These are phyloP conservation scores for Sporisorium reilianum DNA, from an alignment of 1,284 basidiomycete genomes.

Conservation along the genomic window DNA sequence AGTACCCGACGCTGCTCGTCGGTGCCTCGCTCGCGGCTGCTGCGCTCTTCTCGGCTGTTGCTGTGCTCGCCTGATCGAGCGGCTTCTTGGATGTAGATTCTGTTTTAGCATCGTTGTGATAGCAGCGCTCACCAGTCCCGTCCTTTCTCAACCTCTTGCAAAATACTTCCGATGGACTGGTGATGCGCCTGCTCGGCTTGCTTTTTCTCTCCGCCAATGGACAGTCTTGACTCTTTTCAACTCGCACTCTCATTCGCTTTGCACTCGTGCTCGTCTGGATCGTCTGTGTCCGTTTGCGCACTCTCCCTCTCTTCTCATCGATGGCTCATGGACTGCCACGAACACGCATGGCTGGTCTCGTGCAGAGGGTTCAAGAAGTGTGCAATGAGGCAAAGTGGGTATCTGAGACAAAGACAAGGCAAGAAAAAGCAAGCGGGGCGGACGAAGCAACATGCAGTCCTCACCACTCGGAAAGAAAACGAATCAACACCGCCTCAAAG, in stretches of 20 bases:
- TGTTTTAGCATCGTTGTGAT: no score
- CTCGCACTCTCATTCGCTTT: no score
- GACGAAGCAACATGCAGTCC: neutral
- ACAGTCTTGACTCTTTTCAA: neutral
- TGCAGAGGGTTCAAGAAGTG: neutral
- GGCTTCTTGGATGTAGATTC: no score
- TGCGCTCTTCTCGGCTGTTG: conserved; percentile 19
- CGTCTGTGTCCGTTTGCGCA: no score
- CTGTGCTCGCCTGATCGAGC: conserved; percentile 30
- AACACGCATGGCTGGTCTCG: no score
- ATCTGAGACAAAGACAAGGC: neutral
- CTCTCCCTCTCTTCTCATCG: no score
- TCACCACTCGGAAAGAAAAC: neutral
- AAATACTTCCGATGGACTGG: conserved; percentile 1
- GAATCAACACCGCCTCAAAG: neutral
- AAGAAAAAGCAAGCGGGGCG: neutral
- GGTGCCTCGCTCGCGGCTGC: conserved; percentile 14
- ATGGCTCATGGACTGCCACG: no score
- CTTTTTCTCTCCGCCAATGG: neutral
- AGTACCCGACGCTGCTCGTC: conserved; percentile 7
- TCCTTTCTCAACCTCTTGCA: neutral
- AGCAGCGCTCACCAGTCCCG: neutral
- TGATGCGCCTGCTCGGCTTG: neutral
- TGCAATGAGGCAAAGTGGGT: conserved; percentile 9
- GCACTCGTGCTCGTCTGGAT: no score